Conservation (phyloP, 208 protist genomes). For the Borovskyia barvae region DNA sequence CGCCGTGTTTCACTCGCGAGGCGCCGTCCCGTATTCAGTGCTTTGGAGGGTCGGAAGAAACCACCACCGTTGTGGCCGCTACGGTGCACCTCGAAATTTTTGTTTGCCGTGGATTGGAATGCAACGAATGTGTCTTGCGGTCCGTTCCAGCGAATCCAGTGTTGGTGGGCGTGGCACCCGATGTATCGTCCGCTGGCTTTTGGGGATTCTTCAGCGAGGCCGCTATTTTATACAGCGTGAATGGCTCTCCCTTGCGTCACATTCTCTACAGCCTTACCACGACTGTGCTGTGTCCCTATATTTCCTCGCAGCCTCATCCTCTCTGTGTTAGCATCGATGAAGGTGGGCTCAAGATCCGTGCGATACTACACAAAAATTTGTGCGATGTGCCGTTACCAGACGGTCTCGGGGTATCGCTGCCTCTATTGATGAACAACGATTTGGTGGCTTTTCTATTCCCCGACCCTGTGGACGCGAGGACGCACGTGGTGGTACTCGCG, state of each 20-base stretch:
- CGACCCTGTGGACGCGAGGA: too few species aligned
- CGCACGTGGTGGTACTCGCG: too few species aligned
- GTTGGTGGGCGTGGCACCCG: constrained; percentile 2
- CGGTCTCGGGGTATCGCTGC: too few species aligned
- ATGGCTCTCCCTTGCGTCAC: constrained; percentile 4
- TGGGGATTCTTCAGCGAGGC: constrained; percentile 21
- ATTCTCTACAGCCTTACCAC: not conserved
- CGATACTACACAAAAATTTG: too few species aligned
- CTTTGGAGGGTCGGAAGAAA: constrained; percentile 3
- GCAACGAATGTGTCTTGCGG: constrained; percentile 9
- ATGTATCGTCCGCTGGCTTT: not conserved
- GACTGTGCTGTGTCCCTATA: not conserved
- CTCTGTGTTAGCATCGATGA: not conserved
- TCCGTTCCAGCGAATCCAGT: not conserved
- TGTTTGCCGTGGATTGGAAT: constrained; percentile 2
- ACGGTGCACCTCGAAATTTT: constrained; percentile 12
- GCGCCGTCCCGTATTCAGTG: constrained; percentile 15
- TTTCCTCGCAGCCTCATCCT: constrained; percentile 3
- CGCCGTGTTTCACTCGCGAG: constrained; percentile 6
- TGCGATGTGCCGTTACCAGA: too few species aligned
- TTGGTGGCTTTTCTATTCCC: too few species aligned
- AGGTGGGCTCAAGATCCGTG: not conserved
- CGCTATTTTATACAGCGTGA: constrained; percentile 5
- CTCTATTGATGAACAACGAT: too few species aligned
- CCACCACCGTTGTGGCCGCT: not conserved